Conservation (phyloP, 805 yeast species). For the Yarrowia sp. region DNA sequence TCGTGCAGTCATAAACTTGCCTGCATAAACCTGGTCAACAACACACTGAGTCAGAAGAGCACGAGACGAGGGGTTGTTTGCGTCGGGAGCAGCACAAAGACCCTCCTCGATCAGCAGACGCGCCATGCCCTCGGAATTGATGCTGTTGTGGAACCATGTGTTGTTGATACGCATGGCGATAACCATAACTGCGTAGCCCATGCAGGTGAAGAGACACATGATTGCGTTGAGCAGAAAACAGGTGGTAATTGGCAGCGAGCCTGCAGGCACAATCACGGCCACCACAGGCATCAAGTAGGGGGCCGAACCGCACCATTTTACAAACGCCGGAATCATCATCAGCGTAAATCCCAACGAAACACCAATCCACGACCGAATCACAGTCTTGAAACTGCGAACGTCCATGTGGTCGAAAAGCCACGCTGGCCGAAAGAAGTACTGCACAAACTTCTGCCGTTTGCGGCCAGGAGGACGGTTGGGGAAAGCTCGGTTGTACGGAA, state of each 20-base stretch:
- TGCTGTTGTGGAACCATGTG: slow-evolving; percentile 17
- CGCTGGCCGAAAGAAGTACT: not conserved
- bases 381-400: not conserved
- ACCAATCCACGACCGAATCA: slow-evolving; percentile 14
- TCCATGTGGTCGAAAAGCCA: slow-evolving; percentile 16
- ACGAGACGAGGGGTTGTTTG: not conserved
- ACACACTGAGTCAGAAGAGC: not conserved
- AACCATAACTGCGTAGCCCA: slow-evolving; percentile 8
- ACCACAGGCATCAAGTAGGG: slow-evolving; percentile 8
- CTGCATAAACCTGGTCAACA: not conserved
- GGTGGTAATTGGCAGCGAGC: not conserved
- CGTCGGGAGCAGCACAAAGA: not conserved
- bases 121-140: not conserved
- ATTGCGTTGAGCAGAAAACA: not conserved
- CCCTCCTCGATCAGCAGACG: not conserved
- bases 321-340: slow-evolving; percentile 17
- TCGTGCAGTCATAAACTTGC: not conserved
- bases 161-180: slow-evolving; percentile 20
- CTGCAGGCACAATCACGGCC: slow-evolving; percentile 3
- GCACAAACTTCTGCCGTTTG: not conserved
- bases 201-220: slow-evolving; percentile 2
- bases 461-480: not conserved
- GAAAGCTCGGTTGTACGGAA: slow-evolving; percentile 7
- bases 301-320: not conserved
- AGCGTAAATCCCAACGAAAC: not conserved